Evolutionary conservation across 2,329 filamentous ascomycete genomes (phyloP).

Genomic region (Coniochaeta hoffmannii): DNA sequence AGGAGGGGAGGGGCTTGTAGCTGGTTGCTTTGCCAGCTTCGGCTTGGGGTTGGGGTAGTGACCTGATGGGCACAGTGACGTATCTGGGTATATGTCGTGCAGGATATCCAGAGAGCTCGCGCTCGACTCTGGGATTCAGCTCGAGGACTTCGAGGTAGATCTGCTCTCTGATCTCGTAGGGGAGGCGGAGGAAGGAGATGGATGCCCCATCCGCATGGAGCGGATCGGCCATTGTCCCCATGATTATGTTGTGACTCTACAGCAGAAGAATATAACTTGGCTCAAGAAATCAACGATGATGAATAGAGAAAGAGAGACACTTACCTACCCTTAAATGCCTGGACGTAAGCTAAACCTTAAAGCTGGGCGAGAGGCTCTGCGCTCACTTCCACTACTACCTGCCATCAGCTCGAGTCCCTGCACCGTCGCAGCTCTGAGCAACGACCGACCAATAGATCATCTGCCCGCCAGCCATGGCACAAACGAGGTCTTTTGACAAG

Average conservation of each 20-base stretch:
- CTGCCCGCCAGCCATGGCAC: neutral
- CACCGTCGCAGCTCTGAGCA: neutral
- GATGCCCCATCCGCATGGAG: neutral
- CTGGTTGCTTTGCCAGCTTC: neutral
- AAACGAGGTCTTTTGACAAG: neutral
- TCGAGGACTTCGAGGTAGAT: slow-evolving; percentile 36
- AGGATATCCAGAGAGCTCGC: slow-evolving; percentile 32
- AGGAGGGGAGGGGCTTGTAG: slow-evolving; percentile 19
- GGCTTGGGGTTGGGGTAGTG: neutral
- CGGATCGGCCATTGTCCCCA: neutral
- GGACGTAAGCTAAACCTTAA: neutral
- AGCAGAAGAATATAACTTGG: neutral
- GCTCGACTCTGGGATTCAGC: slow-evolving; percentile 28
- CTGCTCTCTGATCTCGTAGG: slow-evolving; percentile 36
- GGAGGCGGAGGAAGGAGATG: slow-evolving; percentile 26
- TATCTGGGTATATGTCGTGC: slow-evolving; percentile 21
- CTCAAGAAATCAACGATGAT: neutral
- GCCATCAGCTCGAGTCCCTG: neutral
- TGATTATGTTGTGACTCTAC: neutral
- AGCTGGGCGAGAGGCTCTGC: neutral
- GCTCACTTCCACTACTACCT: neutral
- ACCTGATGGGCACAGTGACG: slow-evolving; percentile 16
- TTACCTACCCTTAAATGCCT: neutral
- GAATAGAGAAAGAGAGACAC: neutral
- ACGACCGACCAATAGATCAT: neutral